A percentile compares a stretch with the other conserved stretches of the same genome.
Conservation (phyloP, 371 early-diverging fungal genomes). For the Lichtheimia ramosa region DNA sequence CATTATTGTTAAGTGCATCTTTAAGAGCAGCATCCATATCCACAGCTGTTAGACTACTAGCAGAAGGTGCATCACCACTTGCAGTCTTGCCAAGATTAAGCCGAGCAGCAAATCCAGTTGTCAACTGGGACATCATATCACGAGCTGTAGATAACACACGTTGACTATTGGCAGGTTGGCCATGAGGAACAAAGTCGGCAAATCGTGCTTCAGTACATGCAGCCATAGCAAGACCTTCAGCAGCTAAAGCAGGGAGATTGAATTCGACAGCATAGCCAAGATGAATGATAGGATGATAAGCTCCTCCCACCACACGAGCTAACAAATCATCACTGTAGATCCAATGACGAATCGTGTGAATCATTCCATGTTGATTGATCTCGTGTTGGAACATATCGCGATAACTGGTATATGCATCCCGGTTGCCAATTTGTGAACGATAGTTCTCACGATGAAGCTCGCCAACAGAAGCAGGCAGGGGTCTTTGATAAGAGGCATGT, state of each 20-base stretch:
- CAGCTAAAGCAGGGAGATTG: constrained; percentile 49
- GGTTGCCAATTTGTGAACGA: constrained; percentile 37
- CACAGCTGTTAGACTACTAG: constrained; percentile 6
- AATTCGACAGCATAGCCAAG: constrained; percentile 69
- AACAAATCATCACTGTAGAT: constrained; percentile 46
- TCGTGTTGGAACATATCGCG: constrained; percentile 47
- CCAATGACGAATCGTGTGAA: constrained; percentile 48
- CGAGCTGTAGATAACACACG: constrained; percentile 7
- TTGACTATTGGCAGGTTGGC: constrained; percentile 6
- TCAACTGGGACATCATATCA: constrained; percentile 12
- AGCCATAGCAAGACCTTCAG: constrained; percentile 60
- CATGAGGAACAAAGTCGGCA: constrained; percentile 11
- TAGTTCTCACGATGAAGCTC: constrained; percentile 43
- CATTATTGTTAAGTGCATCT: constrained; percentile 16
- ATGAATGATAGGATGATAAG: constrained; percentile 65
- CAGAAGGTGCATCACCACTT: not conserved
- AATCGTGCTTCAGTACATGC: constrained; percentile 33
- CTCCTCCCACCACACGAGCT: constrained; percentile 46
- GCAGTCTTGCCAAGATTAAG: constrained; percentile 10
- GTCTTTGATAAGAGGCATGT: constrained; percentile 39
- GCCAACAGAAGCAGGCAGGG: constrained; percentile 23
- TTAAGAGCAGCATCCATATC: not conserved
- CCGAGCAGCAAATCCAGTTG: constrained; percentile 2
- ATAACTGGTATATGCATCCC: constrained; percentile 46
- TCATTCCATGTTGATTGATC: constrained; percentile 41